A percentile compares a stretch with the other conserved stretches of the same genome.
Evolutionary conservation across 352 stramenopile genomes (phyloP).

Genomic region (Pythium sp.): DNA sequence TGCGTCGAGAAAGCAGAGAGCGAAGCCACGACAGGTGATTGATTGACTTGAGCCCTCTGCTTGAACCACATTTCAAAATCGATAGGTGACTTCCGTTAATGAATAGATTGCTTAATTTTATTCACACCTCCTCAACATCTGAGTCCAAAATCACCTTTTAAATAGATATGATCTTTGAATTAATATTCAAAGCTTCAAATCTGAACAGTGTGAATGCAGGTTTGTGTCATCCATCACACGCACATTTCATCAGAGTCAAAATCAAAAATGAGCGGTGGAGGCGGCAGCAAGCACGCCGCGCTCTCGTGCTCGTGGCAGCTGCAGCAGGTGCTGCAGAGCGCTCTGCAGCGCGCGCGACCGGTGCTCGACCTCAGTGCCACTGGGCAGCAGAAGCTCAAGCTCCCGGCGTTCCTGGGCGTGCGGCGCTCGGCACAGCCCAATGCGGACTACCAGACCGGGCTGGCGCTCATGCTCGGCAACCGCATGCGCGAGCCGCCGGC

Average conservation of each 20-base stretch:
- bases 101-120: slow-evolving; percentile 1
- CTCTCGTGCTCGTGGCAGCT: slow-evolving; percentile 56
- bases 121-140: background rate
- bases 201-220: background rate
- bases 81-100: background rate
- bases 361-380: slow-evolving; percentile 22
- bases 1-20: background rate
- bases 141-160: background rate
- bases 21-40: background rate
- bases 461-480: slow-evolving; percentile 57
- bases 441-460: slow-evolving; percentile 77
- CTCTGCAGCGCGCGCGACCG: slow-evolving; percentile 36
- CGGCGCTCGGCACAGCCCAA: slow-evolving; percentile 59
- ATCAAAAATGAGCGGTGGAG: slow-evolving; percentile 18
- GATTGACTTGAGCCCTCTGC: background rate
- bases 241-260: background rate
- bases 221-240: background rate
- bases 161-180: background rate
- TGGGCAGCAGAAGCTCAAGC: slow-evolving; percentile 17
- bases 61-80: background rate
- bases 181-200: background rate
- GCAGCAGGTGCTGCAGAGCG: slow-evolving; percentile 39
- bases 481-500: slow-evolving; percentile 37
- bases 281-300: slow-evolving; percentile 9
- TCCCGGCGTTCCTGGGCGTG: slow-evolving; percentile 50